Percentiles rank a stretch among this genome's conserved stretches.
These are phyloP conservation scores for Sphaerulina populicola DNA, from an alignment of 2,329 filamentous ascomycete genomes.

Conservation along the genomic window DNA sequence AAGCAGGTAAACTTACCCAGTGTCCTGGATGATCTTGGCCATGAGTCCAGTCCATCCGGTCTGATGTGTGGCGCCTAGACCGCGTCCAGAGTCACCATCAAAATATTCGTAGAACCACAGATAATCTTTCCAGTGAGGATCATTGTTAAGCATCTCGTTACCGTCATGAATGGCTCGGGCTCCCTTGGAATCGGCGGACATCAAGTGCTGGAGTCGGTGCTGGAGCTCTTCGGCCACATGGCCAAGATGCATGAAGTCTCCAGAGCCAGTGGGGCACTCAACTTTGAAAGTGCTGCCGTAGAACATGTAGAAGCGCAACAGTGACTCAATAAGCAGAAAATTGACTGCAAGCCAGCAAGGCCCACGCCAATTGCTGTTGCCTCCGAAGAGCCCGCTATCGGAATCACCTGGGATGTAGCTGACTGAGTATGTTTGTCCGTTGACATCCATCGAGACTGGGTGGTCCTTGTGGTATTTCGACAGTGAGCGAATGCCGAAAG, in stretches of 20 bases:
- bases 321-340: constrained; percentile 83
- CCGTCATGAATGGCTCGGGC: constrained; percentile 81
- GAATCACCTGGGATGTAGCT: constrained; percentile 92
- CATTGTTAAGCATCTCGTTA: constrained; percentile 78
- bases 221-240: constrained; percentile 93
- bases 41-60: constrained; percentile 95
- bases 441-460: constrained; percentile 91
- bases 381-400: constrained; percentile 87
- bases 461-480: constrained; percentile 86
- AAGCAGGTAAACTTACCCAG: constrained; percentile 57
- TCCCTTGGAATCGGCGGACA: constrained; percentile 74
- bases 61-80: constrained; percentile 85
- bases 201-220: constrained; percentile 86
- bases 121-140: constrained; percentile 85
- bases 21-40: constrained; percentile 95
- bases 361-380: constrained; percentile 94
- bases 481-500: constrained; percentile 82
- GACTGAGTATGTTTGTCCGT: constrained; percentile 80
- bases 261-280: constrained; percentile 87
- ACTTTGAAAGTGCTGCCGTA: constrained; percentile 83
- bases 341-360: constrained; percentile 96
- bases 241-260: constrained; percentile 90
- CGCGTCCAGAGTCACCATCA: constrained; percentile 81
- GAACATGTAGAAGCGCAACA: constrained; percentile 94
- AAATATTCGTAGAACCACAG: constrained; percentile 98